A percentile compares a stretch with the other conserved stretches of the same genome.
Conservation (phyloP, 2,329 filamentous ascomycete genomes). For the Bisporella sp. region DNA sequence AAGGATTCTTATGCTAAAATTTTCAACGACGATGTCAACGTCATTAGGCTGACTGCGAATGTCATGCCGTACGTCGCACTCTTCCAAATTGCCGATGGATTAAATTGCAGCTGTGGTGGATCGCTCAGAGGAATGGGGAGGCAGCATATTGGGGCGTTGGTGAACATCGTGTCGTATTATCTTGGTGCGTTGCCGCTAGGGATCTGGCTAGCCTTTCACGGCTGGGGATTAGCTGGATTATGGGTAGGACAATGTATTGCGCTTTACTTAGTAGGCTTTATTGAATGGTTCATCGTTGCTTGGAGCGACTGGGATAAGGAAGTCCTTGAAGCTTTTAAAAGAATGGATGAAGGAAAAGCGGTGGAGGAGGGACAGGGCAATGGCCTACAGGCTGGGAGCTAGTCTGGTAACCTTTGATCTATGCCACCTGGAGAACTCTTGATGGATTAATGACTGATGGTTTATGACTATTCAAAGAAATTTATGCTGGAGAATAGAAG, state of each 20-base stretch:
- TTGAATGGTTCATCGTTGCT: slow-evolving; percentile 76
- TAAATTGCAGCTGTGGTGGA: slow-evolving; percentile 81
- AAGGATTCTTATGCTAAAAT: slow-evolving; percentile 68
- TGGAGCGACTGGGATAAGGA: slow-evolving; percentile 71
- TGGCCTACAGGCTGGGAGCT: neutral
- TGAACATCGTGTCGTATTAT: slow-evolving; percentile 82
- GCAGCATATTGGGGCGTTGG: slow-evolving; percentile 76
- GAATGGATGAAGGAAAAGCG: slow-evolving; percentile 51
- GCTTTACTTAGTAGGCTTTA: slow-evolving; percentile 68
- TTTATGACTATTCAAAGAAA: no score
- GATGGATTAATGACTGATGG: no score
- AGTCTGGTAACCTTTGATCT: no score
- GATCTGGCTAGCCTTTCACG: slow-evolving; percentile 78
- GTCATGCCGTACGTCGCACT: slow-evolving; percentile 83
- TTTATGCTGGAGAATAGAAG: no score
- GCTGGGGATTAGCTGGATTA: slow-evolving; percentile 72
- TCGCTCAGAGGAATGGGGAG: slow-evolving; percentile 76
- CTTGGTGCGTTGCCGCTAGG: slow-evolving; percentile 73
- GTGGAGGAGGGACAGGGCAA: neutral
- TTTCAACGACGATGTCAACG: slow-evolving; percentile 71
- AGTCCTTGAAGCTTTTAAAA: slow-evolving; percentile 61
- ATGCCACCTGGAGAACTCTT: no score
- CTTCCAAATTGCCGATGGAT: slow-evolving; percentile 83
- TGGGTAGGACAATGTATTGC: slow-evolving; percentile 83
- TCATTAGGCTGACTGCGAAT: slow-evolving; percentile 64